Evolutionary conservation across 108 stramenopile species (phyloP).

Genomic region (Skeletonema marinoi): DNA sequence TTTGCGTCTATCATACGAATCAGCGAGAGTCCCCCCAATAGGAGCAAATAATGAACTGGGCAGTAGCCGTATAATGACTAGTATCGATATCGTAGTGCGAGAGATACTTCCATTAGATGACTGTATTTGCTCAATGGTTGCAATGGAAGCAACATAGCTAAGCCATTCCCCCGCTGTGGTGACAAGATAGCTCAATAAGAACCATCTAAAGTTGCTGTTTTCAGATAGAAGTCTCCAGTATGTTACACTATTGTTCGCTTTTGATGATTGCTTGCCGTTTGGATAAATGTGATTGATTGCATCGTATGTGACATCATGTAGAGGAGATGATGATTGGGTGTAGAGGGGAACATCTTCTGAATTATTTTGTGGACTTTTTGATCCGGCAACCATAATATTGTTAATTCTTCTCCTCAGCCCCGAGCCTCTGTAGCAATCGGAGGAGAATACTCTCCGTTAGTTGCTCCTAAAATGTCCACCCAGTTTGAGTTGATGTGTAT

Average conservation of each 20-base stretch:
- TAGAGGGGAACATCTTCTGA: too few relatives aligned
- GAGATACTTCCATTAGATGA: slow-evolving; percentile 19
- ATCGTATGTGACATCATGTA: not conserved
- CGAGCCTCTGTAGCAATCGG: too few relatives aligned
- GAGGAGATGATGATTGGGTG: too few relatives aligned
- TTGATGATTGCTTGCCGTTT: not conserved
- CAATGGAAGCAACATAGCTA: slow-evolving; percentile 42
- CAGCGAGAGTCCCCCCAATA: slow-evolving; percentile 73
- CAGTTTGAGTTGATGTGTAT: too few relatives aligned
- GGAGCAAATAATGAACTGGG: slow-evolving; percentile 63
- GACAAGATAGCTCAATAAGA: slow-evolving; percentile 55
- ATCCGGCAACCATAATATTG: too few relatives aligned
- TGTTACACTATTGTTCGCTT: slow-evolving; percentile 1
- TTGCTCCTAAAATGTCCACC: too few relatives aligned
- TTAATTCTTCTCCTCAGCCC: too few relatives aligned
- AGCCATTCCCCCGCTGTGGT: slow-evolving; percentile 66
- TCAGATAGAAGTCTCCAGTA: slow-evolving; percentile 45
- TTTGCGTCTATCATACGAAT: slow-evolving; percentile 63
- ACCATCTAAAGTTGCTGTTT: slow-evolving; percentile 56
- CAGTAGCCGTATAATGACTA: slow-evolving; percentile 62
- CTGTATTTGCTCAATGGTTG: slow-evolving; percentile 38
- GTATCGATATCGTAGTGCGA: slow-evolving; percentile 54
- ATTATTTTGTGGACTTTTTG: too few relatives aligned
- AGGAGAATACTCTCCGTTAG: too few relatives aligned
- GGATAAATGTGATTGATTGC: not conserved